A percentile compares a stretch with the other conserved stretches of the same genome.
These are phyloP conservation scores for Trypanosomatidae sp. DNA, from an alignment of 208 protist species.

Conservation along the genomic window DNA sequence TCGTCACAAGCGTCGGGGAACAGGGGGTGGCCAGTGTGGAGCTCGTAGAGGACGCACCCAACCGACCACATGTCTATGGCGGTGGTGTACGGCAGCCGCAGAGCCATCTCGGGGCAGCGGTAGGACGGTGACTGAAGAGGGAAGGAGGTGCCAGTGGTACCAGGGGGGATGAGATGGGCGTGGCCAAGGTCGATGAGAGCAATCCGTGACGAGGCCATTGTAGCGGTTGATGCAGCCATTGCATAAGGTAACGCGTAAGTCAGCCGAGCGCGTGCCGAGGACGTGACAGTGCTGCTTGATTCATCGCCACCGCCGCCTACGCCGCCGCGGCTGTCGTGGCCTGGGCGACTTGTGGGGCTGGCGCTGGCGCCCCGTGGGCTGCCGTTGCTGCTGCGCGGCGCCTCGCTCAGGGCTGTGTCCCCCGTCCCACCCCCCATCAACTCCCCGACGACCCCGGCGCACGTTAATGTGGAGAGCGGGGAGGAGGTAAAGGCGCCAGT, in stretches of 20 bases:
- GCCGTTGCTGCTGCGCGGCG: neutral
- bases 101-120: constrained; percentile 95
- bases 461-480: neutral
- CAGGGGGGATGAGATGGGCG: constrained; percentile 60
- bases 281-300: neutral
- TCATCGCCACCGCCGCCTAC: constrained; percentile 5
- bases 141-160: constrained; percentile 91
- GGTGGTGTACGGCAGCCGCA: constrained; percentile 55
- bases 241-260: constrained; percentile 3
- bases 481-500: constrained; percentile 2
- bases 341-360: neutral
- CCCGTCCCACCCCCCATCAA: no score
- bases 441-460: neutral
- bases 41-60: constrained; percentile 56
- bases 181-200: constrained; percentile 98
- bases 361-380: neutral
- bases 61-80: constrained; percentile 79
- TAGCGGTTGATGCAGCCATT: neutral
- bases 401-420: neutral
- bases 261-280: neutral
- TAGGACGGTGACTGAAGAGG: constrained; percentile 96
- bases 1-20: constrained; percentile 50
- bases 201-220: constrained; percentile 33
- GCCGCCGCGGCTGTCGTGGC: constrained; percentile 1
- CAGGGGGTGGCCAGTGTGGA: constrained; percentile 41